Evolutionary conservation across 176 grass and related monocot species (phyloP).

Genomic region (Zizania latifolia): DNA sequence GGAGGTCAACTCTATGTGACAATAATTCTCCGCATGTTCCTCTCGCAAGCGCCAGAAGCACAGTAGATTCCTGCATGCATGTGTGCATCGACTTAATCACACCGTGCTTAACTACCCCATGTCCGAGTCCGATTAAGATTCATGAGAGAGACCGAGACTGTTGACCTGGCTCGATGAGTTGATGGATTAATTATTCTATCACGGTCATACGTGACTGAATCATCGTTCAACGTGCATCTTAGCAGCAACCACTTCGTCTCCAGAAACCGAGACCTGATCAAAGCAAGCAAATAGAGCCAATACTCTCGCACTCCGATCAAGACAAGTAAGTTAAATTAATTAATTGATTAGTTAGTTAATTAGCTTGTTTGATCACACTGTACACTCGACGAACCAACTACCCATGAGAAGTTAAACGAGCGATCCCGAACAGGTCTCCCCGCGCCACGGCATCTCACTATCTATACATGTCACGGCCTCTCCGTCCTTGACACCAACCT

Average conservation of each 20-base stretch:
- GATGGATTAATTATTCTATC: not conserved
- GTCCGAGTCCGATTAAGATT: not conserved
- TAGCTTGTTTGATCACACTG: not conserved
- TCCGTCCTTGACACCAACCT: not conserved
- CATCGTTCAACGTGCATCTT: too few species aligned
- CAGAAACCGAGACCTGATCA: slow-evolving; percentile 34
- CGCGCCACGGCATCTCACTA: not conserved
- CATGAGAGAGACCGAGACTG: not conserved
- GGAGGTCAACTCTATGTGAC: not conserved
- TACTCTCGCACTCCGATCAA: not conserved
- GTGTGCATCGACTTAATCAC: not conserved
- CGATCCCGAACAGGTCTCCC: not conserved
- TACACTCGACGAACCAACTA: not conserved
- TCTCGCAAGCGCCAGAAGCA: not conserved
- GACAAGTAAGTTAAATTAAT: not conserved
- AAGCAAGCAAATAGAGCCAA: not conserved
- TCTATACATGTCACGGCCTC: not conserved
- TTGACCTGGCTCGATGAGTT: not conserved
- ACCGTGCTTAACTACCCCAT: not conserved
- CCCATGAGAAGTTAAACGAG: slow-evolving; percentile 21
- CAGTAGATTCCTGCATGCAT: not conserved
- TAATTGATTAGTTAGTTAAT: not conserved
- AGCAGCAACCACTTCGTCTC: not conserved
- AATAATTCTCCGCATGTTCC: not conserved
- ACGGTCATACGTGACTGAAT: slow-evolving; percentile 3